Base-by-base conservation (phyloP, 2,329 filamentous ascomycete species). In the Arthrocladium fulminans region DNA sequence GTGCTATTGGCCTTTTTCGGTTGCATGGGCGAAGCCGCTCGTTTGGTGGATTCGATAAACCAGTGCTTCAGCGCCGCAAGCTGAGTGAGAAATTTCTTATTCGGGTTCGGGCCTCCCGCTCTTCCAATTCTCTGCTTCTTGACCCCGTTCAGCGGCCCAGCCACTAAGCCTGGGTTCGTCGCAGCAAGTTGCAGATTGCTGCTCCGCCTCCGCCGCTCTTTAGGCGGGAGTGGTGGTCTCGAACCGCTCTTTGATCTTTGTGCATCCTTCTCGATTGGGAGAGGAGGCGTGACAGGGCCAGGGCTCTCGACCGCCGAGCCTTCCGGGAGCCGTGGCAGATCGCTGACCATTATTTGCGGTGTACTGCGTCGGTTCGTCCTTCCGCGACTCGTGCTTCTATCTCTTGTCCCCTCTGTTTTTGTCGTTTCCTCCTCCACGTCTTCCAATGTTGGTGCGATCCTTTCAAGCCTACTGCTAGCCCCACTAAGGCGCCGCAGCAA, bases 141-240 rank as follows among this genome's bases (percentile, higher is more conserved):
- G 54, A 79, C 73, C 27, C 74, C 73, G 55, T 76, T 75, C n/a
- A 70, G 65, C 40, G 68, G 68, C 35, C 72, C 70, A 3, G 10
- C 44, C 13, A 81, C 67, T 6, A 84, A 65, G 54, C 84, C 80
- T 19, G 79, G 76, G 55, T 83, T 82, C 32, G 72, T 76, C 12
- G 86, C 84, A 32, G 94, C 88, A 3, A 94, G 78, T 61, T 95
- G 88, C 25, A 96, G 75, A 54, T 88, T 92, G 57, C 88, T 95
- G 37, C 86, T 85, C 56, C 86, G 85, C 57, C 84, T 75, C 51
- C 85, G 80, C 54, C 80, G 81, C 56, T 96, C 89, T 64, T 96
- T 96, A 1, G 90, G 88, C 35, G 90, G 90, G 8, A 85, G 86
- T 34, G 86, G 81, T 52, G 85, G 81, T 51, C 84, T 74, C 24